A percentile compares a stretch with the other conserved stretches of the same genome.
phyloP scores from a whole-genome alignment of 1,284 basidiomycete genomes.

The Meripilus lineatus region DNA sequence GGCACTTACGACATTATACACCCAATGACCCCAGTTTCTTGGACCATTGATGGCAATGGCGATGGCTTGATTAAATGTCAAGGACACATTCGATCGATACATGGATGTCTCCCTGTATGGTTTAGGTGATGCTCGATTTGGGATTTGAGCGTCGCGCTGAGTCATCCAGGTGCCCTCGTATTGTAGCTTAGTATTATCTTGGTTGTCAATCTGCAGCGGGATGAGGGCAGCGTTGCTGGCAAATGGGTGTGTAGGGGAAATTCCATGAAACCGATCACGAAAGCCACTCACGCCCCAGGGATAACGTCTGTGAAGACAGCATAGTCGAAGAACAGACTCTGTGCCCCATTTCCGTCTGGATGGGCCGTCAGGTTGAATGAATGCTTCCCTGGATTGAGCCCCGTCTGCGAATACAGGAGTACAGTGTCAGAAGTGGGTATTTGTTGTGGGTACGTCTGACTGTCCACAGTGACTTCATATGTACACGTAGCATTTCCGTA shows the following conservation, averaged over 20 bases:
- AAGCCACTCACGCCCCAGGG: background rate
- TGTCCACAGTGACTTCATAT: background rate
- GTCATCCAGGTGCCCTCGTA: conserved; percentile 1
- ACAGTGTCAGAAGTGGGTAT: background rate
- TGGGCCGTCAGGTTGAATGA: background rate
- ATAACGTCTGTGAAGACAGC: background rate
- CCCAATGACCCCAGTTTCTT: background rate
- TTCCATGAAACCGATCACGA: background rate
- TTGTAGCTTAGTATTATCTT: background rate
- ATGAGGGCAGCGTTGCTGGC: background rate
- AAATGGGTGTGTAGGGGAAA: background rate
- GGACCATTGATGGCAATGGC: background rate
- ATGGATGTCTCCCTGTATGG: background rate
- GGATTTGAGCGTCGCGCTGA: background rate
- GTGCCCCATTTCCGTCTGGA: background rate
- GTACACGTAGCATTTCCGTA: background rate
- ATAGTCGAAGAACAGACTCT: background rate
- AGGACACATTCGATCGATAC: background rate
- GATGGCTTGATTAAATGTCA: background rate
- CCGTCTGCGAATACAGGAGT: background rate
- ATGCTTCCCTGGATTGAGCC: background rate
- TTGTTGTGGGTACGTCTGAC: background rate
- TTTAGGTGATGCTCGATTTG: background rate
- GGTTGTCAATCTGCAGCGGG: background rate
- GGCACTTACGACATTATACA: conserved; percentile 3